Percentiles rank a stretch among this genome's conserved stretches.
phyloP scores from a whole-genome alignment of 2,329 filamentous ascomycete species.

The Moelleriella libera region DNA sequence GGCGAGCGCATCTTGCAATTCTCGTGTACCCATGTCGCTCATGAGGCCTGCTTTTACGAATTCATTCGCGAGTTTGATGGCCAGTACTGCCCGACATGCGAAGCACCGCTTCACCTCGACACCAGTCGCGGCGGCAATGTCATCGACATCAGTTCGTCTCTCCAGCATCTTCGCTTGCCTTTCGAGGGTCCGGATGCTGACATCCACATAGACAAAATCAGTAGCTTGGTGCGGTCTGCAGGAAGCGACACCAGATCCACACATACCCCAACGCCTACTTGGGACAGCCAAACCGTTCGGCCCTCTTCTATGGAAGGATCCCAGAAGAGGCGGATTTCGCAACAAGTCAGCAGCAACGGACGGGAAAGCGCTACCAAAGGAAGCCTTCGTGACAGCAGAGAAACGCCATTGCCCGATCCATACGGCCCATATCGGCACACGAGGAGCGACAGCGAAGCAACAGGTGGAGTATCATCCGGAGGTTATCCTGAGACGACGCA shows the following conservation, averaged over 20 bases:
- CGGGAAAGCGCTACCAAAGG: conserved; percentile 21
- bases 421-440: conserved; percentile 41
- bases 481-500: conserved; percentile 70
- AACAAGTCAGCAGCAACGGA: conserved; percentile 13
- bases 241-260: conserved; percentile 45
- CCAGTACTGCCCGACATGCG: conserved; percentile 87
- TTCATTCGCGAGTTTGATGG: conserved; percentile 91
- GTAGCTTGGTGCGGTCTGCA: conserved; percentile 76
- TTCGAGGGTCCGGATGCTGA: conserved; percentile 9
- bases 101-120: conserved; percentile 82
- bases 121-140: conserved; percentile 88
- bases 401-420: conserved; percentile 28
- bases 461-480: conserved; percentile 58
- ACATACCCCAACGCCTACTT: conserved; percentile 45
- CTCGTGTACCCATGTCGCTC: conserved; percentile 90
- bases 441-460: conserved; percentile 67
- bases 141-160: conserved; percentile 62
- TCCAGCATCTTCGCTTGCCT: neutral
- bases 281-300: conserved; percentile 49
- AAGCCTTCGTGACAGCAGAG: conserved; percentile 34
- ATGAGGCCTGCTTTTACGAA: conserved; percentile 98
- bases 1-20: conserved; percentile 93
- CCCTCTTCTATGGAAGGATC: conserved; percentile 34
- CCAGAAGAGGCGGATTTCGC: conserved; percentile 19
- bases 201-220: conserved; percentile 65